Conservation (phyloP, 2,329 filamentous ascomycete species). For the Talaromyces sp. region DNA sequence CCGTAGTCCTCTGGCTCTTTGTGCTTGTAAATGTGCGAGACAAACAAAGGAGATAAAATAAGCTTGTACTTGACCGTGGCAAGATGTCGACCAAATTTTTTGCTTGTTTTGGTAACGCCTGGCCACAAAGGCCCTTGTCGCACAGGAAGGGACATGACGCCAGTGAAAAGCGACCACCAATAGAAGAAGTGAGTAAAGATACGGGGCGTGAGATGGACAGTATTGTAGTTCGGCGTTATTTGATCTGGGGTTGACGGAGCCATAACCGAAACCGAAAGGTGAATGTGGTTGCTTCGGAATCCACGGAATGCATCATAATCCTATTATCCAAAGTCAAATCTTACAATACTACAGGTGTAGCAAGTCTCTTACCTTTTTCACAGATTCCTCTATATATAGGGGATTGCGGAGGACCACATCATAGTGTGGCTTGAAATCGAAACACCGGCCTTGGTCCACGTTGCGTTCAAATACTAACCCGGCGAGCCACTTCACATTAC, state of each 20-base stretch:
- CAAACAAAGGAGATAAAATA: conserved; percentile 83
- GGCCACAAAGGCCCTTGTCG: conserved; percentile 90
- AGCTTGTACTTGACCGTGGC: conserved; percentile 99
- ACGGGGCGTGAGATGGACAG: conserved; percentile 85
- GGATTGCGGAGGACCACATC: conserved; percentile 82
- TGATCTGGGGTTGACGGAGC: conserved; percentile 81
- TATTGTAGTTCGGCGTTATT: conserved; percentile 88
- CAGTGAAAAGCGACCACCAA: conserved; percentile 97
- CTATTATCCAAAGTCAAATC: conserved; percentile 20
- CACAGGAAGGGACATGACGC: conserved; percentile 88
- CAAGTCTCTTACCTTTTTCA: conserved; percentile 43
- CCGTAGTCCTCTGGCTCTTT: conserved; percentile 87
- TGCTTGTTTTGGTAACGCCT: conserved; percentile 90
- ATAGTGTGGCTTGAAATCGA: conserved; percentile 89
- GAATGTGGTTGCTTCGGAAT: conserved; percentile 96
- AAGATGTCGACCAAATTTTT: conserved; percentile 94
- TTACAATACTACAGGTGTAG: not conserved
- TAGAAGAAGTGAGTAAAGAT: conserved; percentile 98
- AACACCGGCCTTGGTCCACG: conserved; percentile 69
- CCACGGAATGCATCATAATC: conserved; percentile 88
- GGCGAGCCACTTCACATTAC: conserved; percentile 87
- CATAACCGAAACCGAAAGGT: conserved; percentile 85
- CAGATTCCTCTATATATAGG: conserved; percentile 58
- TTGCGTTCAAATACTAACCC: conserved; percentile 91
- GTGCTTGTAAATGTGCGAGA: conserved; percentile 98